A percentile compares a stretch with the other conserved stretches of the same genome.
These are phyloP conservation scores for Millerozyma miso DNA, from an alignment of 805 yeast genomes.

Conservation along the genomic window DNA sequence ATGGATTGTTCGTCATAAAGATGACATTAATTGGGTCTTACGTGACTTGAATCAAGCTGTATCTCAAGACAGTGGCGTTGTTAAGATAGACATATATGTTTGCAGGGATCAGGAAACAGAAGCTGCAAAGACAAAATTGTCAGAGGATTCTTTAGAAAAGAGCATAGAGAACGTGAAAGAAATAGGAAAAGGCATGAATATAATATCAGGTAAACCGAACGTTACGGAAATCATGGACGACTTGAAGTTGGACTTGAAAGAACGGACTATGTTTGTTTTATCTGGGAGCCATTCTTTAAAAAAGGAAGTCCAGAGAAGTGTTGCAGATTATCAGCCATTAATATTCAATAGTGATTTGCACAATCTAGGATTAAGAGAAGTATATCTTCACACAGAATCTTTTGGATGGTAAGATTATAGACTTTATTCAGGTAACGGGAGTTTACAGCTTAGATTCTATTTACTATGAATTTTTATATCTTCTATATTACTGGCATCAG, in stretches of 20 bases:
- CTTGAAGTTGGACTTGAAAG: conserved; percentile 11
- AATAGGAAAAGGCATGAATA: conserved; percentile 4
- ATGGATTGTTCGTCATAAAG: conserved; percentile 39
- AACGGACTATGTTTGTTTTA: conserved; percentile 38
- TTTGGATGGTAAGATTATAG: conserved; percentile 43
- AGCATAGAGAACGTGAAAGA: conserved; percentile 1
- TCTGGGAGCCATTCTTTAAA: conserved; percentile 46
- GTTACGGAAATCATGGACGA: conserved; percentile 14
- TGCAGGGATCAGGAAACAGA: background rate
- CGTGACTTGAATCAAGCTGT: conserved; percentile 30
- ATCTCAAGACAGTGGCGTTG: conserved; percentile 22
- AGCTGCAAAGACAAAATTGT: background rate
- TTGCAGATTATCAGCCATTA: conserved; percentile 36
- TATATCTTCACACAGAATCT: conserved; percentile 48
- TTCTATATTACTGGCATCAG: too few species aligned
- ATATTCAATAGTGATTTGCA: conserved; percentile 26
- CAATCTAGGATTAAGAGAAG: conserved; percentile 32
- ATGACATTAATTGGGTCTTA: conserved; percentile 37
- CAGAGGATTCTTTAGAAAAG: conserved; percentile 2
- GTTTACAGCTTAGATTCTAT: too few species aligned
- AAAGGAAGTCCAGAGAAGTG: conserved; percentile 32
- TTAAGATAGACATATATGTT: conserved; percentile 24
- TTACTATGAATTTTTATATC: too few species aligned
- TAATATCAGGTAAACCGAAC: conserved; percentile 19
- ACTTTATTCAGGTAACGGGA: too few species aligned